Conservation (phyloP, 2,329 filamentous ascomycete genomes). For the Arthroderma uncinatum region DNA sequence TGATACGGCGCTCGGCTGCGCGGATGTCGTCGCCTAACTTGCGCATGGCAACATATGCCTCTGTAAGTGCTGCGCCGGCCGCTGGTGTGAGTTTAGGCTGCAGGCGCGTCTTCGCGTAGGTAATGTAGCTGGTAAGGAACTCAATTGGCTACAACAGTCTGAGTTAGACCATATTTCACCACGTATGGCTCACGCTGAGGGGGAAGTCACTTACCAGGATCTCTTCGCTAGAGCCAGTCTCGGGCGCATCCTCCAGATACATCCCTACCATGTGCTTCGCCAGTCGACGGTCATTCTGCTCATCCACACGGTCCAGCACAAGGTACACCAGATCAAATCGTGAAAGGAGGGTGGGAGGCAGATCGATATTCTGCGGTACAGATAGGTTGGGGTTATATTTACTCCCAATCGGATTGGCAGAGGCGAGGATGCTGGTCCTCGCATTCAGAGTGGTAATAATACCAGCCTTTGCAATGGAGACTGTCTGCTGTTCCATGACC, state of each 20-base stretch:
- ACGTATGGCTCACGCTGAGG: background rate
- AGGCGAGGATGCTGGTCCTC: constrained; percentile 87
- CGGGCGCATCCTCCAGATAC: constrained; percentile 90
- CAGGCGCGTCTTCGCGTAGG: constrained; percentile 77
- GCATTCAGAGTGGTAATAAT: constrained; percentile 87
- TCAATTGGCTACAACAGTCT: constrained; percentile 60
- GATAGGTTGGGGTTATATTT: constrained; percentile 94
- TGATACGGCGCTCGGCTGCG: constrained; percentile 87
- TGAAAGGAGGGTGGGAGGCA: constrained; percentile 86
- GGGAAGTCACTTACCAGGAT: constrained; percentile 55
- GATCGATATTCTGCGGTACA: constrained; percentile 94
- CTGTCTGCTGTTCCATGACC: constrained; percentile 72
- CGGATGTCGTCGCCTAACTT: constrained; percentile 81
- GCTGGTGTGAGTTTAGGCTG: constrained; percentile 71
- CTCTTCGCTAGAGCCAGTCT: constrained; percentile 65
- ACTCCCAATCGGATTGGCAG: constrained; percentile 94
- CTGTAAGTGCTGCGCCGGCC: constrained; percentile 72
- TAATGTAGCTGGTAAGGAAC: constrained; percentile 93
- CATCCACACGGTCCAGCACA: constrained; percentile 86
- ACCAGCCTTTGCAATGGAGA: constrained; percentile 66
- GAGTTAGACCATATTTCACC: constrained; percentile 4
- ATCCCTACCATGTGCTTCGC: constrained; percentile 89
- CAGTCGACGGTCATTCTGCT: constrained; percentile 74
- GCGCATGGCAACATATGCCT: constrained; percentile 88
- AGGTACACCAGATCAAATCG: constrained; percentile 96